A percentile compares a stretch with the other conserved stretches of the same genome.
Evolutionary conservation across 352 stramenopile species (phyloP).

Genomic region (Phytophthora capsici): DNA sequence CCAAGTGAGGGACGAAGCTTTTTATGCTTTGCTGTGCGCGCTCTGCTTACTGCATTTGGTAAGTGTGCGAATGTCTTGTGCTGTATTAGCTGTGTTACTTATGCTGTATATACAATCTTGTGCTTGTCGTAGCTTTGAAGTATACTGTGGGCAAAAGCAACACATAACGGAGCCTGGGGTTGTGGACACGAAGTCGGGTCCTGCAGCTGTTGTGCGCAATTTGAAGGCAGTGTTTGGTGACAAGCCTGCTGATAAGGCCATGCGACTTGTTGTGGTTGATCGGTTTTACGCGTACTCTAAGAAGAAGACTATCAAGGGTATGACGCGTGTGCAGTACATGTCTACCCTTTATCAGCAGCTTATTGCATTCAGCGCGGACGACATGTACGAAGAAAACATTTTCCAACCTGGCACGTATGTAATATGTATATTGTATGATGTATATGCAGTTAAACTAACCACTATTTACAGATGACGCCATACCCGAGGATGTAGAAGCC

Average conservation of each 20-base stretch:
- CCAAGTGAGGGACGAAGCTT: constrained; percentile 15
- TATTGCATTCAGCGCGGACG: not conserved
- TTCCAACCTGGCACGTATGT: too few relatives aligned
- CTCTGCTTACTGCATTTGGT: constrained; percentile 3
- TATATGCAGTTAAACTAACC: not conserved
- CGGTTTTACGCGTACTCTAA: constrained; percentile 4
- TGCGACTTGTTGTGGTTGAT: constrained; percentile 12
- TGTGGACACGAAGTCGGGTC: constrained; percentile 15
- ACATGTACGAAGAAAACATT: too few relatives aligned
- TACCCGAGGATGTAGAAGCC: not conserved
- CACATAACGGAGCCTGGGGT: not conserved
- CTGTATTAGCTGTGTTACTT: constrained; percentile 4
- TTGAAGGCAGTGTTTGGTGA: constrained; percentile 4
- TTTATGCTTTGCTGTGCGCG: constrained; percentile 13
- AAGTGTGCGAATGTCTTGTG: too few relatives aligned
- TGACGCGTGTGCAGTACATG: not conserved
- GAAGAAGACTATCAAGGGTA: not conserved
- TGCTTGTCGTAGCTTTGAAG: constrained; percentile 11
- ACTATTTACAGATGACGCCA: not conserved
- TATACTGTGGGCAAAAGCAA: constrained; percentile 8
- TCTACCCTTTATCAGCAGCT: not conserved
- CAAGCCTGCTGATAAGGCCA: not conserved
- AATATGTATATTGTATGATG: not conserved
- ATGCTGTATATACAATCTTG: constrained; percentile 14
- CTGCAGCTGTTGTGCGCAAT: constrained; percentile 11